These are phyloP conservation scores for Phytophthora cryptogea DNA, from an alignment of 352 stramenopile genomes.

Conservation along the genomic window DNA sequence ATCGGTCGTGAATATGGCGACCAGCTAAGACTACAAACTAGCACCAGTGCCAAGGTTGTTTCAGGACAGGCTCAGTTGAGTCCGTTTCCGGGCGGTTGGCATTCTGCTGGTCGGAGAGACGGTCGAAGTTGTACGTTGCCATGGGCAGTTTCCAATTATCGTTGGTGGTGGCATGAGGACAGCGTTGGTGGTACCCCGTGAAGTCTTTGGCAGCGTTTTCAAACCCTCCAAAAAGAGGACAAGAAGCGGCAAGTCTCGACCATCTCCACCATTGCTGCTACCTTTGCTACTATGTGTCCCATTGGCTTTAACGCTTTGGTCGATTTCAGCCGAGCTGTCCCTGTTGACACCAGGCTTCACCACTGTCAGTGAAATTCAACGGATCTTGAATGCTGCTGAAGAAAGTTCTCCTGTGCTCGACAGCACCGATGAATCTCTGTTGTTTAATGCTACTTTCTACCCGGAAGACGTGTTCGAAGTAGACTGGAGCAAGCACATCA, in stretches of 20 bases:
- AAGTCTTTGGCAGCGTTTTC: conserved; percentile 1
- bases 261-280: conserved; percentile 11
- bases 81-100: conserved; percentile 24
- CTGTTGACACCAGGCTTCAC: conserved; percentile 12
- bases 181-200: conserved; percentile 14
- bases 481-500: conserved; percentile 35
- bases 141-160: conserved; percentile 13
- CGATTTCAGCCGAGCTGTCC: conserved; percentile 19
- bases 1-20: background rate
- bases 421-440: conserved; percentile 9
- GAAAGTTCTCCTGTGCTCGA: conserved; percentile 15
- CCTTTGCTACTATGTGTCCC: conserved; percentile 21
- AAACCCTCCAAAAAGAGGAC: conserved; percentile 2
- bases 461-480: conserved; percentile 34
- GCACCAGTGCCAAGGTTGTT: background rate
- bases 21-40: background rate
- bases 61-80: conserved; percentile 5
- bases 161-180: conserved; percentile 9
- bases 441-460: conserved; percentile 41
- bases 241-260: conserved; percentile 3
- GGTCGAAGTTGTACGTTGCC: background rate
- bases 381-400: conserved; percentile 25
- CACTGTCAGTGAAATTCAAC: conserved; percentile 7
- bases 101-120: background rate
- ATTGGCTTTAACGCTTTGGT: conserved; percentile 18